Evolutionary conservation across 2,329 filamentous ascomycete genomes (phyloP).

Genomic region (Cryphonectria japonica): DNA sequence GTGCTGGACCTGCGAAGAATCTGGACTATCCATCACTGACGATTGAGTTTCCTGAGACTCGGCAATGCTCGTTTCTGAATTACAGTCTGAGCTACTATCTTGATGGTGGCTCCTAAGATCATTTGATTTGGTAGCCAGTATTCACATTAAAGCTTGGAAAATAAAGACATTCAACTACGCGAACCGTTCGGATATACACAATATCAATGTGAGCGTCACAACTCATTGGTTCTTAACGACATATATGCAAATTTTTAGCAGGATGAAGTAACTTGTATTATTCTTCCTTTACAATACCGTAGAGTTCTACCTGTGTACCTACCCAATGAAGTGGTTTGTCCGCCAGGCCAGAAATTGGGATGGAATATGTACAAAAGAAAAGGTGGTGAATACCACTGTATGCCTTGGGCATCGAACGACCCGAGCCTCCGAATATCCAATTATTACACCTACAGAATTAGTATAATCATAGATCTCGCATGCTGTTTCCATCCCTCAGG

Average conservation of each 20-base stretch:
- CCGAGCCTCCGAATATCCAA: not conserved
- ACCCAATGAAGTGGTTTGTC: not conserved
- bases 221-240: too few relatives aligned
- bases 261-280: not conserved
- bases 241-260: too few relatives aligned
- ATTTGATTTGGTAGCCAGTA: not conserved
- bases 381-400: not conserved
- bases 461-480: not conserved
- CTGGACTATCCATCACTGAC: conserved; percentile 23
- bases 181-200: too few relatives aligned
- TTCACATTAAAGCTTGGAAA: not conserved
- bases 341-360: not conserved
- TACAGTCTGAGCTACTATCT: conserved; percentile 24
- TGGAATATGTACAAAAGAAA: not conserved
- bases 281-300: not conserved
- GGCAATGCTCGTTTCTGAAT: conserved; percentile 24
- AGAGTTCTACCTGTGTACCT: not conserved
- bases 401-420: not conserved
- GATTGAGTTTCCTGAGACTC: conserved; percentile 16
- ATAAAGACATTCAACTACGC: not conserved
- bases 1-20: conserved; percentile 20
- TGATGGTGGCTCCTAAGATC: conserved; percentile 13
- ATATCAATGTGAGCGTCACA: too few relatives aligned
- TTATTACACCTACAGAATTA: not conserved
- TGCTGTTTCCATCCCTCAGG: not conserved